Percentiles rank a stretch among this genome's conserved stretches.
Conservation (phyloP, 2,329 filamentous ascomycete species). For the Thermoascus crustaceus region DNA sequence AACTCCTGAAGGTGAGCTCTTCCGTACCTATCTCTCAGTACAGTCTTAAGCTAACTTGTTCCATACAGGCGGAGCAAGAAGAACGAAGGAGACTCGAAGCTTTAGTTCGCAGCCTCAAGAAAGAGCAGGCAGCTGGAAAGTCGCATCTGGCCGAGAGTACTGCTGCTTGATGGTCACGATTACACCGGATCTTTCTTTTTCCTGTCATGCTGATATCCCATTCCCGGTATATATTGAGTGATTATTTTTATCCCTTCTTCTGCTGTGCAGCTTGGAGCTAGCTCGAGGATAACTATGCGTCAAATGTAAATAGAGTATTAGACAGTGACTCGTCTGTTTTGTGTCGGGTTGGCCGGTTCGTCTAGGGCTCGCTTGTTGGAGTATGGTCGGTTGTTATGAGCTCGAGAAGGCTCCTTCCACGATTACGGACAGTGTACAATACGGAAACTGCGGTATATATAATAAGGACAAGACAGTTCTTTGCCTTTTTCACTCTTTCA, state of each 20-base stretch:
- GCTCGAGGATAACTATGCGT: neutral
- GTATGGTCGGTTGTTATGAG: no score
- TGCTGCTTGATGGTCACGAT: constrained; percentile 28
- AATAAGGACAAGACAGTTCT: no score
- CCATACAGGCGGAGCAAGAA: constrained; percentile 58
- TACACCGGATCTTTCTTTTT: constrained; percentile 8
- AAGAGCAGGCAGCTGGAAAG: constrained; percentile 32
- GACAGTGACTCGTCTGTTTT: no score
- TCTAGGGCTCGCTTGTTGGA: no score
- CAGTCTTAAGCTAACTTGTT: constrained; percentile 5
- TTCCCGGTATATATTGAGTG: constrained; percentile 16
- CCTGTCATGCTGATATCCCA: constrained; percentile 5
- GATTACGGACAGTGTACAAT: neutral
- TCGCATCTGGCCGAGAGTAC: constrained; percentile 25
- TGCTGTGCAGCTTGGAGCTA: neutral
- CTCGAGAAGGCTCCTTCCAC: no score
- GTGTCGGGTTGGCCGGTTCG: no score
- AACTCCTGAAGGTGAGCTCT: constrained; percentile 53
- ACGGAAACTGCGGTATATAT: constrained; percentile 1
- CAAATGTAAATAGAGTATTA: neutral
- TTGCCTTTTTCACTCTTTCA: constrained; percentile 5
- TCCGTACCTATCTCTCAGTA: no score
- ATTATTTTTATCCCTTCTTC: neutral
- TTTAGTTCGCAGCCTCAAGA: constrained; percentile 46
- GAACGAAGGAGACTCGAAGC: constrained; percentile 60